These are phyloP conservation scores for Bryoglossum gracile DNA, from an alignment of 495 filamentous ascomycete genomes.

Conservation along the genomic window DNA sequence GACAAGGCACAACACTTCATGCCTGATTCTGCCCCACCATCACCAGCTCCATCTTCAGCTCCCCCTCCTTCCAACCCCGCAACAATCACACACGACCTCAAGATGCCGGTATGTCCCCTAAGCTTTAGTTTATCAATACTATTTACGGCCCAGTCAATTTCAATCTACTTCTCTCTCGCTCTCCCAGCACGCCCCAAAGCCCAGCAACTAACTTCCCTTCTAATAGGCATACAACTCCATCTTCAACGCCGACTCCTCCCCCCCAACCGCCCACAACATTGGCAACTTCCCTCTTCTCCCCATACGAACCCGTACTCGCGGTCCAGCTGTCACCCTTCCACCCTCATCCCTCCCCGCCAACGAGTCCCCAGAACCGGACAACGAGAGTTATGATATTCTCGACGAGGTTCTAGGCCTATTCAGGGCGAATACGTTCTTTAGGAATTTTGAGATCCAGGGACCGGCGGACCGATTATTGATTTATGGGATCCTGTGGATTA, in stretches of 20 bases:
- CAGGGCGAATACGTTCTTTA: constrained; percentile 96
- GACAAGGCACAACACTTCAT: no score
- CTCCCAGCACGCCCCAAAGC: background rate
- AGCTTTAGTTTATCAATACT: no score
- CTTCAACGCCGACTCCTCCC: constrained; percentile 67
- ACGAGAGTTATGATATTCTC: constrained; percentile 85
- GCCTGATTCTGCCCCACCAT: background rate
- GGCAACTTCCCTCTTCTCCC: constrained; percentile 94
- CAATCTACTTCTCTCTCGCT: background rate
- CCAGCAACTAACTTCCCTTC: background rate
- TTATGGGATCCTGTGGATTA: constrained; percentile 92
- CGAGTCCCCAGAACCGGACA: constrained; percentile 71
- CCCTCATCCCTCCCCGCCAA: constrained; percentile 54
- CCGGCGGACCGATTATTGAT: constrained; percentile 91
- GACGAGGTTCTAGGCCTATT: constrained; percentile 91
- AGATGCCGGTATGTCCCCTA: background rate
- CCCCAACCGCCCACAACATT: constrained; percentile 28
- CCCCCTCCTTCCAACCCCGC: background rate
- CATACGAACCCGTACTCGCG: constrained; percentile 85
- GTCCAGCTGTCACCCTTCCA: constrained; percentile 78
- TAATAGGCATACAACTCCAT: constrained; percentile 85
- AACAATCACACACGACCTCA: background rate
- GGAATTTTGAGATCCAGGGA: constrained; percentile 98
- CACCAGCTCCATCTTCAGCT: background rate
- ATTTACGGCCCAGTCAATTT: no score